Evolutionary conservation across 257 asterid species (phyloP), one percentile per base, ranked within the genome.

Genomic region (Fraxinus quadrangulata): DNA sequence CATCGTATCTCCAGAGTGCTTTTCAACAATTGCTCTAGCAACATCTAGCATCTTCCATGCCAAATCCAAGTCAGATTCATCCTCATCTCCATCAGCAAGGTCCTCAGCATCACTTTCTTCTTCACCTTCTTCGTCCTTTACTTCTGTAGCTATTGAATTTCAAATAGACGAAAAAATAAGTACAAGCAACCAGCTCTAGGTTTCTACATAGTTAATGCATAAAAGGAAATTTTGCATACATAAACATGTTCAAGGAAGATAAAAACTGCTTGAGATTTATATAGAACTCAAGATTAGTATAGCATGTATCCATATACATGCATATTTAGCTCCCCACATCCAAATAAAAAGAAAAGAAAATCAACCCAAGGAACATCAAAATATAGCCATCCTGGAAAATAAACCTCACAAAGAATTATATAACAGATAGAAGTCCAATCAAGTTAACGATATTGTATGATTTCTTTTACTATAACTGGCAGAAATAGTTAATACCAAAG

Each of bases 1-100:
- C 91, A 92, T 86, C 34, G 98, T 86, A 74, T 93, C 94, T 17
- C 75, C 93, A 1, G 92, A 82, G 70, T 82, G 84, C 86, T 89
- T 93, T 89, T 92, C 99, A 80, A 82, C 95, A 66, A 96, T 96
- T 39, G 94, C 97, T 83, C 99, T 82, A 69, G 99, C 98, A 88
- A 93, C 87, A 89, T 96, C 98, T 1, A 96, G 88, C 98, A 96
- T 91, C 85, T 96, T 96, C 99, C 97, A 96, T 28, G 99, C 96
- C 88, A 96, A 86, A 85, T 96, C 98, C 83, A 96, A 90, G 86
- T 96, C 99, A 72, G 99, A 92, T 81, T 93, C 98, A 65, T 96
- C 99, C 83, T 93, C 99, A 51, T 93, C 99, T 31, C 89, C 99
- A 69, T 93, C 98, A 86, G 83, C 91, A 47, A 81, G 82, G 28